A percentile compares a stretch with the other conserved stretches of the same genome.
Evolutionary conservation across 305 asterid species (phyloP).

Genomic region (Monarda citriodora): DNA sequence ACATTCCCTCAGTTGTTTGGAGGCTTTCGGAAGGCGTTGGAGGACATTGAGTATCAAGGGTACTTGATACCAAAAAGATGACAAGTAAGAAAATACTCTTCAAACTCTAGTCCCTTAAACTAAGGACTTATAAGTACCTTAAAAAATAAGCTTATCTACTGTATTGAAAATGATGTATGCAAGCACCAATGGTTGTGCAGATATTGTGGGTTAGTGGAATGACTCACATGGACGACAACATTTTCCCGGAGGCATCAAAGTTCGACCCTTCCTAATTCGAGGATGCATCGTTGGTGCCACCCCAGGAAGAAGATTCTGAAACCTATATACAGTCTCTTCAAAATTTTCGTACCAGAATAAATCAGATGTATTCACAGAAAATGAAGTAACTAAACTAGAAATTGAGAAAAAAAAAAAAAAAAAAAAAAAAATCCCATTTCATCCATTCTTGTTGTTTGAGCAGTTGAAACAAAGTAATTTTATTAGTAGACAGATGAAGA

Average conservation of each 20-base stretch:
- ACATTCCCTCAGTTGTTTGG: slow-evolving; percentile 62
- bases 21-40: slow-evolving; percentile 52
- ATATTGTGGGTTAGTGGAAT: slow-evolving; percentile 63
- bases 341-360: no score
- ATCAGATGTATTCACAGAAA: no score
- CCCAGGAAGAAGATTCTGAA: slow-evolving; percentile 27
- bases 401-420: no score
- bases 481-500: not conserved
- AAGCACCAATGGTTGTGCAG: slow-evolving; percentile 22
- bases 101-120: no score
- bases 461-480: not conserved
- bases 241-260: slow-evolving; percentile 52
- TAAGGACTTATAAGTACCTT: no score
- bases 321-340: no score
- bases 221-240: slow-evolving; percentile 68
- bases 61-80: slow-evolving; percentile 81
- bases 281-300: slow-evolving; percentile 45
- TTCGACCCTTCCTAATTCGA: slow-evolving; percentile 61
- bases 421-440: no score
- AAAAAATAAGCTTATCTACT: no score
- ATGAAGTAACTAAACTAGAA: no score
- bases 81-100: slow-evolving; percentile 70
- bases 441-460: no score
- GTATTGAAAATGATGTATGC: not conserved
- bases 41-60: slow-evolving; percentile 62